Conservation (phyloP, 495 filamentous ascomycete genomes). For the Penicillium angulare region DNA sequence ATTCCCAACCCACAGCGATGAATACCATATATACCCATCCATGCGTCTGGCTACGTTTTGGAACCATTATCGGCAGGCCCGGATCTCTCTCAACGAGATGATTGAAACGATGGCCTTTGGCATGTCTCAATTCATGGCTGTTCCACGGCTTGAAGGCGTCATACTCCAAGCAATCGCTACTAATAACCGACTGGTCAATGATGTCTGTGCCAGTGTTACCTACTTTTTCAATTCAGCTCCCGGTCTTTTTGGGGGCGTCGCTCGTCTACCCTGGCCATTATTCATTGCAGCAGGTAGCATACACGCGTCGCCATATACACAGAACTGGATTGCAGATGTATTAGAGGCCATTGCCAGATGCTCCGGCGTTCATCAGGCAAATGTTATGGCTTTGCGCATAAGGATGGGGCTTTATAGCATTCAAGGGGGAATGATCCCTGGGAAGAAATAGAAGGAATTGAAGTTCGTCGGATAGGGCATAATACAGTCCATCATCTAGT, state of each 20-base stretch:
- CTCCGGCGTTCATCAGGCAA: conserved; percentile 11
- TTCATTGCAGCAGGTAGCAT: conserved; percentile 11
- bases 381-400: conserved; percentile 7
- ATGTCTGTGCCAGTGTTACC: conserved; percentile 16
- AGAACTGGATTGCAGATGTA: conserved; percentile 6
- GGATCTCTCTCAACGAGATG: conserved; percentile 14
- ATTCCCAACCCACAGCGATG: neutral
- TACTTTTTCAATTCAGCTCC: conserved; percentile 12
- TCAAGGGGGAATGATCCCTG: too few species aligned
- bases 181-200: conserved; percentile 9
- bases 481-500: too few species aligned
- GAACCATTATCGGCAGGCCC: conserved; percentile 17
- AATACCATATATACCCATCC: conserved; percentile 7
- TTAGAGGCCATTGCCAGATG: conserved; percentile 4
- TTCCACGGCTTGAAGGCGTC: neutral
- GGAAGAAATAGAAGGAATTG: too few species aligned
- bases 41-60: conserved; percentile 7
- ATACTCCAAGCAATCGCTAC: conserved; percentile 5
- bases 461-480: too few species aligned
- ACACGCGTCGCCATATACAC: neutral
- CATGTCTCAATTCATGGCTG: neutral
- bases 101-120: conserved; percentile 1
- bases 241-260: conserved; percentile 2
- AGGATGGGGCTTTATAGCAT: too few species aligned
- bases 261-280: conserved; percentile 17